A percentile compares a stretch with the other conserved stretches of the same genome.
Conservation (phyloP, 2,329 filamentous ascomycete genomes). For the Nothomitra cinnamomea region DNA sequence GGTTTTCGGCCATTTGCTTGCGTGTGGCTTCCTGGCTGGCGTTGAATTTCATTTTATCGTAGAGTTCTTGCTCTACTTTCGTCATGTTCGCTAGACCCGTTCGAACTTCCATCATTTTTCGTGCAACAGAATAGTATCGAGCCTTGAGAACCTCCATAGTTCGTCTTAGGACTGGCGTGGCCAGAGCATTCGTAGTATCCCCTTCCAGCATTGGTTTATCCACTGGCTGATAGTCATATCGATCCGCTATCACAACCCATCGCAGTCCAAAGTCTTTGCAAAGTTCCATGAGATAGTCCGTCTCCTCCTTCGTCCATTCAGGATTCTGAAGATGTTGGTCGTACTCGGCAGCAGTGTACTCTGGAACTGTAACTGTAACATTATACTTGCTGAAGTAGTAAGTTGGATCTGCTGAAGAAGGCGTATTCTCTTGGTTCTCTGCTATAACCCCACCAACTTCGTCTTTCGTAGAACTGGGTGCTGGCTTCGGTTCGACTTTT, state of each 20-base stretch:
- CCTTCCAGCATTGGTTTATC: slow-evolving; percentile 12
- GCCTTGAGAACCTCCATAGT: slow-evolving; percentile 82
- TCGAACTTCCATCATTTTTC: slow-evolving; percentile 63
- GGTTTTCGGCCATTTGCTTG: slow-evolving; percentile 69
- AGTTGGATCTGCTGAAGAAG: slow-evolving; percentile 24
- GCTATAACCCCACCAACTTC: slow-evolving; percentile 17
- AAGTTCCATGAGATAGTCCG: slow-evolving; percentile 69
- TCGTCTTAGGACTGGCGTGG: slow-evolving; percentile 37
- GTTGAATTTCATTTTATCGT: slow-evolving; percentile 84
- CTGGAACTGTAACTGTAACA: slow-evolving; percentile 57
- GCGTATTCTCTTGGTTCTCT: slow-evolving; percentile 14
- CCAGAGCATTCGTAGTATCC: slow-evolving; percentile 30
- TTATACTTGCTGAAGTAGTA: slow-evolving; percentile 74
- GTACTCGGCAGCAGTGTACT: slow-evolving; percentile 82
- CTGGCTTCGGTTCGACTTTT: slow-evolving; percentile 25
- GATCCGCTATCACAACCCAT: slow-evolving; percentile 84
- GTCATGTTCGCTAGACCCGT: slow-evolving; percentile 80
- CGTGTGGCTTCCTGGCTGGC: slow-evolving; percentile 59
- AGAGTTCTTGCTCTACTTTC: slow-evolving; percentile 60
- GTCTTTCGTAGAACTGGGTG: slow-evolving; percentile 17
- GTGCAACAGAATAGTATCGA: slow-evolving; percentile 75
- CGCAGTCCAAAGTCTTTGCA: slow-evolving; percentile 68
- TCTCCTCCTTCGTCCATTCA: slow-evolving; percentile 85
- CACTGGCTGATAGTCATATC: slow-evolving; percentile 56
- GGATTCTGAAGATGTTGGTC: slow-evolving; percentile 51